Conservation (phyloP, 2,329 filamentous ascomycete species). For the Penicillium sp. region DNA sequence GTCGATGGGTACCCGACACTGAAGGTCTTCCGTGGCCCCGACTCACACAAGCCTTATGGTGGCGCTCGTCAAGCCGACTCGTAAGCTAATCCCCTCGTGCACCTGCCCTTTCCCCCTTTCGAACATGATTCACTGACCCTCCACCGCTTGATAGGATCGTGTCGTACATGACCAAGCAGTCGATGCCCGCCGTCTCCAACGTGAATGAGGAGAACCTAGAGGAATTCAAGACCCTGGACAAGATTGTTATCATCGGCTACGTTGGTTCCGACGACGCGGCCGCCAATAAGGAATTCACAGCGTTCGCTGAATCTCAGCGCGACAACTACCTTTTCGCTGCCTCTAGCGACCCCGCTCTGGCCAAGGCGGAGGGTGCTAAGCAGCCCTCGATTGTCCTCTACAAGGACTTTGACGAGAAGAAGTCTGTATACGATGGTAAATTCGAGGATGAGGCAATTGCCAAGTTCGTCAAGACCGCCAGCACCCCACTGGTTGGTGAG, state of each 20-base stretch:
- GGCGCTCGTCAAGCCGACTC: constrained; percentile 82
- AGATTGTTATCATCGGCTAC: constrained; percentile 90
- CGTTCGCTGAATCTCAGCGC: constrained; percentile 67
- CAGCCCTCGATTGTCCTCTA: constrained; percentile 86
- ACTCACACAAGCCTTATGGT: constrained; percentile 74
- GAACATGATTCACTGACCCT: no score
- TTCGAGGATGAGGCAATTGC: constrained; percentile 76
- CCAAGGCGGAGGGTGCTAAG: constrained; percentile 83
- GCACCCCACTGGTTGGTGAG: constrained; percentile 88
- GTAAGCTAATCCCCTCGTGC: no score
- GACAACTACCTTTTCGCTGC: constrained; percentile 91
- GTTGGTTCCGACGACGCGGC: constrained; percentile 72
- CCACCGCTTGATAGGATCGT: constrained; percentile 53
- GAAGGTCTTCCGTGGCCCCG: constrained; percentile 92
- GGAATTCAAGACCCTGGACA: constrained; percentile 97
- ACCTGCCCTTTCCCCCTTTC: no score
- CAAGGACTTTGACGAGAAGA: constrained; percentile 97
- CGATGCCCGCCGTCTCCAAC: constrained; percentile 80
- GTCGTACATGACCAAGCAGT: constrained; percentile 97
- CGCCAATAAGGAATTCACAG: constrained; percentile 75
- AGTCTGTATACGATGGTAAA: constrained; percentile 72
- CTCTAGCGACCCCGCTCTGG: constrained; percentile 73
- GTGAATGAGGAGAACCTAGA: constrained; percentile 76
- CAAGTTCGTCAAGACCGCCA: constrained; percentile 74
- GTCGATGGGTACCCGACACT: constrained; percentile 98